phyloP scores from a whole-genome alignment of 495 filamentous ascomycete species.

The Entonaema liquescens region DNA sequence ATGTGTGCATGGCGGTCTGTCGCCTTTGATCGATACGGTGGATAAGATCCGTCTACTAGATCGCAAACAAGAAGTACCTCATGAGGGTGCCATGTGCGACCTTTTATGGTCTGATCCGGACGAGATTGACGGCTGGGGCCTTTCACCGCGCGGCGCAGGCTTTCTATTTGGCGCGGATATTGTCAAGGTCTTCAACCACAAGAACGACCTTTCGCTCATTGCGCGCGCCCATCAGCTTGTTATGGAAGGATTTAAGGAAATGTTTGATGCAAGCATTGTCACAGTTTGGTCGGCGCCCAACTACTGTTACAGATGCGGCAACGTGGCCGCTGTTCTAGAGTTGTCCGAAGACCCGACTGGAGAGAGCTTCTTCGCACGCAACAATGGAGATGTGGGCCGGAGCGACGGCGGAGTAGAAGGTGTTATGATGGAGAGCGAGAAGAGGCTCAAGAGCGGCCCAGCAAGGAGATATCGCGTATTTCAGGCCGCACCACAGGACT shows the following conservation, averaged over 20 bases:
- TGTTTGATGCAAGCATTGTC: conserved; percentile 94
- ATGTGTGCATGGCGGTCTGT: conserved; percentile 94
- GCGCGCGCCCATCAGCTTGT: conserved; percentile 96
- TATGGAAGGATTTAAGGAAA: conserved; percentile 99
- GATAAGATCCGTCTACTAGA: conserved; percentile 97
- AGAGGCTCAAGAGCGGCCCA: conserved; percentile 66
- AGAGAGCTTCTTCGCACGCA: conserved; percentile 77
- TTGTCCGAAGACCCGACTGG: conserved; percentile 83
- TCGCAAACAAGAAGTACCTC: conserved; percentile 96
- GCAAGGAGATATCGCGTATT: conserved; percentile 94
- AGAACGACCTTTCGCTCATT: conserved; percentile 89
- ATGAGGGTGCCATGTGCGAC: conserved; percentile 99
- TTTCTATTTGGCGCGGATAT: conserved; percentile 98
- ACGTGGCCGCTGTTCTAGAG: conserved; percentile 95
- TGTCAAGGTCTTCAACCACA: conserved; percentile 93
- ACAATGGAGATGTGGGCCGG: conserved; percentile 79
- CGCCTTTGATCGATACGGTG: conserved; percentile 88
- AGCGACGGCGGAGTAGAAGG: conserved; percentile 51
- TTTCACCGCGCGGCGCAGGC: conserved; percentile 92
- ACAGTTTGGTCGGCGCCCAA: conserved; percentile 98
- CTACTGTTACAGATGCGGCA: conserved; percentile 98
- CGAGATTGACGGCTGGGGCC: conserved; percentile 97
- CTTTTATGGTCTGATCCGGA: conserved; percentile 97
- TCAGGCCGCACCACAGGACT: conserved; percentile 95
- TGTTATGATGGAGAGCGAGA: conserved; percentile 55